Evolutionary conservation across 352 stramenopile genomes (phyloP), one percentile per base, ranked within the genome.

Genomic region (Globisporangium spiculum): DNA sequence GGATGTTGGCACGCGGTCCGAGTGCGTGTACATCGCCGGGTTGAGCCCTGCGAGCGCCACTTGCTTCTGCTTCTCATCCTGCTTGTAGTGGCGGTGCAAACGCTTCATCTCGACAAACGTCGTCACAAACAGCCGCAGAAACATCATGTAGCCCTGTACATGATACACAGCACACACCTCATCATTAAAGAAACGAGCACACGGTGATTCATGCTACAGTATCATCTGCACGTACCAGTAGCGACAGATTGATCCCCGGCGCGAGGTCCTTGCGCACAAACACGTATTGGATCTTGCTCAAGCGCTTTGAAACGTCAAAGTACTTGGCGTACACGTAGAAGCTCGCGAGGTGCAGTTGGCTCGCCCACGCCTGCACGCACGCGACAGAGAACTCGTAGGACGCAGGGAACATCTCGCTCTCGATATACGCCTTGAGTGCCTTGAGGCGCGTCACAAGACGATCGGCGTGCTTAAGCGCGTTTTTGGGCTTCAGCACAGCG

Each of bases 321-420:
- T 92, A 94, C 61, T 69, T 76, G n/a, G 85, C 87, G 30, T 82
- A 80, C 2, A 94, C 73, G 75, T 92, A 96, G 59, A 96, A 96
- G 53, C 65, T 69, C 44, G 87, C 85, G 50, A 94, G 72, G 56
- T 96, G 87, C 7, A 79, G 60, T 52, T 90, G 78, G 4, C 64
- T 66, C 3, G 81, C 66, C 81, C 84, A 91, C 26, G 84, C 67
- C 58, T 78, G 72, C 22, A 92, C 67, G 24, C 71, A 75, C 32
- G 65, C 63, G 44, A 91, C 27, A 24, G 75, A 78, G 48, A 91
- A 86, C 63, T 89, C 81, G 71, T 89, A 92, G 1, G 79, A 83
- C 14, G 73, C 75, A 14, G 81, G 83, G 44, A 90, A 76, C 0
- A 83, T 44, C 34, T 83, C 71, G 8, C 68, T 78, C 60, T 94